Evolutionary conservation across 495 filamentous ascomycete species (phyloP), one percentile per base, ranked within the genome.

Genomic region (Penicillium odoratum): DNA sequence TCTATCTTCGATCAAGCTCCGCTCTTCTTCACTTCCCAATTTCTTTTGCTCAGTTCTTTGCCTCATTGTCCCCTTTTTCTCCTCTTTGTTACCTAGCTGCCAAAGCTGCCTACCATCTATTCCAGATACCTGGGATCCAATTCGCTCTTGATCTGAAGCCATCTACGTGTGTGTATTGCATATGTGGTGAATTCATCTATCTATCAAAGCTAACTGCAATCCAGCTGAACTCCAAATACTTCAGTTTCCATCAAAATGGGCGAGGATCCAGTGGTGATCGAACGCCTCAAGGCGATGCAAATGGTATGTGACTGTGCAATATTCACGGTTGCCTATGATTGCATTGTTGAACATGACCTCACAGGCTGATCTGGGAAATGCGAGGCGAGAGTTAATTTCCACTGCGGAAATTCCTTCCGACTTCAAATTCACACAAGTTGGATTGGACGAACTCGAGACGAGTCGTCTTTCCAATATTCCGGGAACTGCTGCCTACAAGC

Each of bases 351-450:
- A 7, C 31, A 34, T 30, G 3, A 21, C 25, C 50, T 9, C 7
- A 57, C 53, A 77, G 74, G 66, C 52, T 2, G 74, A 76, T 33
- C 40, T 78, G 6, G 75, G 75, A 16, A 69, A 64, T 1, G 66
- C 61, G 2, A 66, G 75, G 38, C 67, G 74, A 9, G 69, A 76
- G 31, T 47, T 60, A 25, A 63, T 76, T 11, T 67, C 72, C 7
- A 74, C 72, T 6, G 45, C 34, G 3, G 70, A 78, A 48, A 34
- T 47, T 10, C 21, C 21, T 21, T 21, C 21, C 21, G 16, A 11
- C 15, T 36, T 43, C 34, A 48, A 55, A 21, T 10, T 29, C 43
- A 25, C 15, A 5, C 51, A 51, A 0, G 21, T 60, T 3, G 51
- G 56, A 4, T 16, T 69, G 15, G 53, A 64, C 47, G 55, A 58